Evolutionary conservation across 2,329 filamentous ascomycete genomes (phyloP).

Genomic region (Zymoseptoria crescenta): DNA sequence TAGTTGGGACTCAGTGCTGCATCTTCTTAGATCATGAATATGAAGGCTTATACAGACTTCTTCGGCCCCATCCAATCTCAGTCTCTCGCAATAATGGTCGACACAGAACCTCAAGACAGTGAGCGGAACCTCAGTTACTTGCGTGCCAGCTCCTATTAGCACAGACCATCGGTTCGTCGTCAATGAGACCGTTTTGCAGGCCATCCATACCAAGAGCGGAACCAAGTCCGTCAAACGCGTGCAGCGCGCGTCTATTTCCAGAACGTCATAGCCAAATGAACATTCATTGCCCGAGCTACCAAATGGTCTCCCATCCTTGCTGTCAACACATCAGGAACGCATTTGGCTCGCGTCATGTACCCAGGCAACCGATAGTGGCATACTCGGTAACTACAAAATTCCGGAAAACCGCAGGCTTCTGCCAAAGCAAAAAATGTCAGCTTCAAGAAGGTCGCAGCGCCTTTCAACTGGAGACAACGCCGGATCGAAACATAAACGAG

Average conservation of each 20-base stretch:
- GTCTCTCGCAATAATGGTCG: background rate
- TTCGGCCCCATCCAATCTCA: background rate
- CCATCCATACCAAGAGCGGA: background rate
- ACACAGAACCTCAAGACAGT: background rate
- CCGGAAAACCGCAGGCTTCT: background rate
- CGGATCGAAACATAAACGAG: slow-evolving; percentile 20
- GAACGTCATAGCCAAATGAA: background rate
- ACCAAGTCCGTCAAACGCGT: background rate
- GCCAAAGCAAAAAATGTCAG: background rate
- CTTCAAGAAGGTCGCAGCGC: slow-evolving; percentile 18
- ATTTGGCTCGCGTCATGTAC: background rate
- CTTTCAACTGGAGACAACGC: slow-evolving; percentile 10
- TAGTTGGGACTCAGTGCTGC: background rate
- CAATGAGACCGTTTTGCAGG: too few species aligned
- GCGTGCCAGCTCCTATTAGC: background rate
- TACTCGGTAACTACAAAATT: background rate
- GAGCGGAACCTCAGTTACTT: background rate
- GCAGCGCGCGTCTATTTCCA: background rate
- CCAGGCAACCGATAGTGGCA: background rate
- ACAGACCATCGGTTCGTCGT: background rate
- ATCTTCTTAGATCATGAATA: background rate
- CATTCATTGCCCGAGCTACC: background rate
- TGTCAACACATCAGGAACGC: background rate
- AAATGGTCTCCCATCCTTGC: background rate
- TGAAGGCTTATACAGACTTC: background rate